Base-by-base conservation (phyloP, 768 basidiomycete species). In the Serpula lacrymans region DNA sequence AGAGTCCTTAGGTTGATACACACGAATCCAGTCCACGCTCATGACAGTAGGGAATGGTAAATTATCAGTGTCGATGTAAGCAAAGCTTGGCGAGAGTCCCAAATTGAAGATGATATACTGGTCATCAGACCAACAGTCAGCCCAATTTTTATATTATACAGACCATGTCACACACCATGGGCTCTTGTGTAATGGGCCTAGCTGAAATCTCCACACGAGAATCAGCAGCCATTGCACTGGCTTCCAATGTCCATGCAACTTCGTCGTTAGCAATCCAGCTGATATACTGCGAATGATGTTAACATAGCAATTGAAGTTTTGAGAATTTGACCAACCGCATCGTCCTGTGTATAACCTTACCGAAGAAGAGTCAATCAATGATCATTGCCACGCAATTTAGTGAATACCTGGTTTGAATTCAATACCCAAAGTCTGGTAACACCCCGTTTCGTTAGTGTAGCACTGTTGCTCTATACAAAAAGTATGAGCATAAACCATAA, bases 71-170 rank as follows among this genome's bases (percentile, higher is more conserved):
- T 96, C 84, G 37, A 93, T 79, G 4, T 60, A 49, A 9, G 81
- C 83, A 52, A 96, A 96, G 60, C 85, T 88, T 39, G 68, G 64
- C 3, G 89, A 92, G 63, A 95, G 81, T 39, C 90, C 93, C 53
- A 93, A 65, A 59, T 94, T 93, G 54, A 77, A 67, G 48, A 96
- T 82, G 53, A 96, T 67, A 51, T 91, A 91, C 88, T 90, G 50
- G 7, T 36, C 17, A 27, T n/a, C n/a, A n/a, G n/a, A n/a, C n/a
- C n/a, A 17, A 39, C 14, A 18, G 35, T 41, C 13, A 39, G 43
- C 41, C 28, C 37, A 34, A 18, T 13, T 13, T 17, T n/a, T 9
- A 9, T 23, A n/a, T 10, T 11, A 37, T 29, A 23, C 5, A 41
- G 32, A 26, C 17, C 12, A n/a, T 3, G 37, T 11, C 43, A 25